These are phyloP conservation scores for Trichosanthes truncata DNA, from an alignment of 306 rosid species.

Conservation along the genomic window DNA sequence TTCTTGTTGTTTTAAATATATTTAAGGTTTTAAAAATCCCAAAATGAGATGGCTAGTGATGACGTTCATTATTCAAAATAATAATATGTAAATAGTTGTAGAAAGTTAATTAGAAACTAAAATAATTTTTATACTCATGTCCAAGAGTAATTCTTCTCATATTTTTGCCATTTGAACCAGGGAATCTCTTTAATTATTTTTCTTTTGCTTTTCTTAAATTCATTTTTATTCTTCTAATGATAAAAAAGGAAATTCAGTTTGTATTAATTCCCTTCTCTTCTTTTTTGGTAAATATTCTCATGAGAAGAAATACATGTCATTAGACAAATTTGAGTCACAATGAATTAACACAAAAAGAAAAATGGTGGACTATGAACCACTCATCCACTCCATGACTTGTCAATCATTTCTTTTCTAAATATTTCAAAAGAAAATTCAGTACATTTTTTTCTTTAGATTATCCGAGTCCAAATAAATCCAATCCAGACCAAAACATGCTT, in stretches of 20 bases:
- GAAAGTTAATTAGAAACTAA: no score
- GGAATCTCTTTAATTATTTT: not conserved
- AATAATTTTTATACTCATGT: not conserved
- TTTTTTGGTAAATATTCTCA: not conserved
- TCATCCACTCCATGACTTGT: not conserved
- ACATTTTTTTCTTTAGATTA: no score
- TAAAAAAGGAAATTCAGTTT: not conserved
- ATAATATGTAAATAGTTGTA: no score
- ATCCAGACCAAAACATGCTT: no score
- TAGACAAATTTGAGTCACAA: not conserved
- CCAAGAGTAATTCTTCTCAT: not conserved
- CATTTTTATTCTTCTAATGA: not conserved
- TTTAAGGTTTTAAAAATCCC: no score
- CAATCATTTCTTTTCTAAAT: not conserved
- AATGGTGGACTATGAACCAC: not conserved
- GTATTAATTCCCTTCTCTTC: not conserved
- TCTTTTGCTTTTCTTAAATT: not conserved
- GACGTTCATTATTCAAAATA: no score
- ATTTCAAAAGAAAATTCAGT: not conserved
- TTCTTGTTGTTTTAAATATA: no score
- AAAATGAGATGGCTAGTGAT: no score
- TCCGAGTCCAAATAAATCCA: no score
- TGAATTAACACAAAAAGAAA: not conserved
- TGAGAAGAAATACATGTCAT: not conserved
- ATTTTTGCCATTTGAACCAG: not conserved